Conservation (phyloP, 345 rosid species). For the Isatis tinctoria region DNA sequence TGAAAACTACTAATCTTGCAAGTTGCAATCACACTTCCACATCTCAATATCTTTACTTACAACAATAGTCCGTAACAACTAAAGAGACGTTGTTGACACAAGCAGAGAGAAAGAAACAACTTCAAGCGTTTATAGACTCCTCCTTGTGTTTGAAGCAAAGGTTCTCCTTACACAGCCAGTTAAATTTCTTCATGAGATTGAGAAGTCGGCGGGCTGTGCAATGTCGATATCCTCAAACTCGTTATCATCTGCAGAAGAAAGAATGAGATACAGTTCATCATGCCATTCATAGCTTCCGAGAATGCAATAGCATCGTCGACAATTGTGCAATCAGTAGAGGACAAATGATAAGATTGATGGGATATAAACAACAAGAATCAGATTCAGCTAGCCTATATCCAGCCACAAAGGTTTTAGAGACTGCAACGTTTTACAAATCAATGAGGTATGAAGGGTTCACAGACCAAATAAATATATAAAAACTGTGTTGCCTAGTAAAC, state of each 20-base stretch:
- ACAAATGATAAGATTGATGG: not conserved
- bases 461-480: not conserved
- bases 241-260: slow-evolving; percentile 49
- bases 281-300: not conserved
- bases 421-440: not conserved
- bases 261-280: not conserved
- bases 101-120: slow-evolving; percentile 3
- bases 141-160: not conserved
- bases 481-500: not conserved
- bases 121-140: not conserved
- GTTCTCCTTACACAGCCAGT: not conserved
- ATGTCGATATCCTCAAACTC: slow-evolving; percentile 75
- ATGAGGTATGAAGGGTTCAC: slow-evolving; percentile 6
- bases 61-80: slow-evolving; percentile 19
- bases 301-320: not conserved
- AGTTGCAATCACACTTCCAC: slow-evolving; percentile 15
- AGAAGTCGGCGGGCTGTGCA: slow-evolving; percentile 53
- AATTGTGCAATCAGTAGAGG: not conserved
- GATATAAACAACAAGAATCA: slow-evolving; percentile 3
- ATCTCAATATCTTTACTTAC: slow-evolving; percentile 28
- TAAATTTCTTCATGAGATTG: slow-evolving; percentile 47
- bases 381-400: not conserved
- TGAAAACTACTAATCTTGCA: not conserved
- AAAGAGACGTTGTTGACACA: not conserved
- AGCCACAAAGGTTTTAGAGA: slow-evolving; percentile 2